Conservation (phyloP, 768 basidiomycete genomes). For the Tylopilus intermedius region DNA sequence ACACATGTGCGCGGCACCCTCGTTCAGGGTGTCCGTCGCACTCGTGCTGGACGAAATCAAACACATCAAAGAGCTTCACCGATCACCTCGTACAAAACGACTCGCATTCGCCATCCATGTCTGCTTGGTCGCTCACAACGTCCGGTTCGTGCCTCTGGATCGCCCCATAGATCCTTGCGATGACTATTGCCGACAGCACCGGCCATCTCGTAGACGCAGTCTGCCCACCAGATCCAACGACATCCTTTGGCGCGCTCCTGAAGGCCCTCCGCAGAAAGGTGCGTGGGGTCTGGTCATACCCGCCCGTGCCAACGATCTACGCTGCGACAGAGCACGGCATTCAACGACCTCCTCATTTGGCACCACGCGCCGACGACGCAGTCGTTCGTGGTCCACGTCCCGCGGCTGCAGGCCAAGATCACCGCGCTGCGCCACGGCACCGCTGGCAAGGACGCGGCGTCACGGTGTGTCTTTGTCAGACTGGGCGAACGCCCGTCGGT, state of each 20-base stretch:
- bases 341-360: constrained; percentile 40
- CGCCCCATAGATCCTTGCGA: background rate
- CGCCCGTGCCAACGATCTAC: background rate
- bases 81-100: constrained; percentile 10
- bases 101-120: constrained; percentile 37
- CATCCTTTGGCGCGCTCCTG: constrained; percentile 35
- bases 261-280: constrained; percentile 35
- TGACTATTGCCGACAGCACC: constrained; percentile 16
- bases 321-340: constrained; percentile 22
- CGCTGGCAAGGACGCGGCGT: too few relatives aligned
- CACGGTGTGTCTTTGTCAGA: constrained; percentile 15
- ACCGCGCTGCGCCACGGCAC: background rate
- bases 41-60: constrained; percentile 15
- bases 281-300: constrained; percentile 12
- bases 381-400: constrained; percentile 50
- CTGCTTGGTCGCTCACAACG: constrained; percentile 37
- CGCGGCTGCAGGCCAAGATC: constrained; percentile 14
- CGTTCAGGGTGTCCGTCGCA: constrained; percentile 17
- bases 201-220: constrained; percentile 52
- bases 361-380: constrained; percentile 45
- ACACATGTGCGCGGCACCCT: constrained; percentile 5
- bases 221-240: constrained; percentile 29
- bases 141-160: constrained; percentile 34
- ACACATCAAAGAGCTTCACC: constrained; percentile 6
- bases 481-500: constrained; percentile 15